Base-by-base conservation (phyloP, 306 rosid genomes). In the Oemleria cerasiformis region DNA sequence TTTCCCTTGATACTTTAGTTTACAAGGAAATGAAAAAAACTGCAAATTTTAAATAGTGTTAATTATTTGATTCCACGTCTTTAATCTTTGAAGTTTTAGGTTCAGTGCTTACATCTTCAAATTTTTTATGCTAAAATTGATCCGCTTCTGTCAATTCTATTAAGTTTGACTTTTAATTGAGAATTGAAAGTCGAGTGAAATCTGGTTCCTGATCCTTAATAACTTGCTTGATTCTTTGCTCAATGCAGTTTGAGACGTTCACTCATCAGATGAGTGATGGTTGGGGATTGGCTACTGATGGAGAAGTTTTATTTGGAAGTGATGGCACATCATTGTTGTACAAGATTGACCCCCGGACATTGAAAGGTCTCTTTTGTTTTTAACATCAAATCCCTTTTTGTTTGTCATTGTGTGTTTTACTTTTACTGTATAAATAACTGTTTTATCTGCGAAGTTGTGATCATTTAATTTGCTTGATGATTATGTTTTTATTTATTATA, bases 211-310 rank as follows among this genome's bases (percentile, higher is more conserved):
- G 43, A 53, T 76, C 65, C 65, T 38, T 78, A 57, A 70, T 63
- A 69, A 65, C 73, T 75, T 72, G 43, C n/a, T 15, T 67, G 57
- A 42, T 40, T 68, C 42, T 70, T 44, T 72, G 60, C 51, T 71
- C 43, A 3, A 7, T 79, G 74, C 77, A 93, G 98, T 34, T 84
- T 66, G 88, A 68, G 63, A 74, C 73, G 77, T 94, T 93, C 80
- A 75, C 84, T 30, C 96, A 91, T 85, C 81, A 79, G 53, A 94
- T 94, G 97, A 53, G 71, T 41, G 98, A 94, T 84, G 98, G 98
- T 63, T 94, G 98, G 98, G 98, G 98, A 73, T 76, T 94, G 70
- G 92, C 98, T 79, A 87, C 95, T 55, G 98, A 94, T 75, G 98
- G 94, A 74, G 75, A 89, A 68, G 74, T 83, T 78, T 73, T 93